Conservation (phyloP, 1,139 yeast species). For the Candida frijolesensis region DNA sequence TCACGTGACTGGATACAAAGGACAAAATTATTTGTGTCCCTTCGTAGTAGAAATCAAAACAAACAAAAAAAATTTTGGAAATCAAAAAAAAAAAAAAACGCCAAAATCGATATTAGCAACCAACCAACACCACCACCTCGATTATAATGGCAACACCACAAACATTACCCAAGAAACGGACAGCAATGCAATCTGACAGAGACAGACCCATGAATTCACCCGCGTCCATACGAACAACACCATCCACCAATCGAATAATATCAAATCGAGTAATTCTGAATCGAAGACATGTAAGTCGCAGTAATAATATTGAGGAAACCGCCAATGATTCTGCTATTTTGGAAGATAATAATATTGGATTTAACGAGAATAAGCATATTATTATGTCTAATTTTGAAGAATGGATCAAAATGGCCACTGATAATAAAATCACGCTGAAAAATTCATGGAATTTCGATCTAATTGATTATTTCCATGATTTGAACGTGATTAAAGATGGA, state of each 20-base stretch:
- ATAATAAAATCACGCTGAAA: constrained; percentile 70
- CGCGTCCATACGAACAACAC: constrained; percentile 1
- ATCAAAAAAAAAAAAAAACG: background rate
- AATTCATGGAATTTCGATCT: constrained; percentile 77
- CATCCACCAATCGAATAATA: constrained; percentile 7
- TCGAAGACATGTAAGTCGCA: constrained; percentile 6
- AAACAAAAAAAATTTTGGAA: background rate
- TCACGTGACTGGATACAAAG: constrained; percentile 1
- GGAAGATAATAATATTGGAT: constrained; percentile 38
- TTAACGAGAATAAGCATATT: constrained; percentile 47
- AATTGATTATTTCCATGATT: constrained; percentile 75
- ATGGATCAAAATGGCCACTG: constrained; percentile 89
- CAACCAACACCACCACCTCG: background rate
- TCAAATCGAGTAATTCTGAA: constrained; percentile 12
- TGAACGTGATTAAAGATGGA: constrained; percentile 47
- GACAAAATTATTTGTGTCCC: background rate
- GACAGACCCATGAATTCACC: constrained; percentile 4
- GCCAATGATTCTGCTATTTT: constrained; percentile 12
- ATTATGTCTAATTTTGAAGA: constrained; percentile 74
- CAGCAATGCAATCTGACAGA: constrained; percentile 5
- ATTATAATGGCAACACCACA: constrained; percentile 8
- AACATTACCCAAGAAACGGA: constrained; percentile 14
- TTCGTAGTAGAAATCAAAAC: background rate
- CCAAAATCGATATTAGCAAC: background rate
- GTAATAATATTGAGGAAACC: constrained; percentile 21